Base-by-base conservation (phyloP, 75 land plant species). In the Sequoiadendron giganteum region DNA sequence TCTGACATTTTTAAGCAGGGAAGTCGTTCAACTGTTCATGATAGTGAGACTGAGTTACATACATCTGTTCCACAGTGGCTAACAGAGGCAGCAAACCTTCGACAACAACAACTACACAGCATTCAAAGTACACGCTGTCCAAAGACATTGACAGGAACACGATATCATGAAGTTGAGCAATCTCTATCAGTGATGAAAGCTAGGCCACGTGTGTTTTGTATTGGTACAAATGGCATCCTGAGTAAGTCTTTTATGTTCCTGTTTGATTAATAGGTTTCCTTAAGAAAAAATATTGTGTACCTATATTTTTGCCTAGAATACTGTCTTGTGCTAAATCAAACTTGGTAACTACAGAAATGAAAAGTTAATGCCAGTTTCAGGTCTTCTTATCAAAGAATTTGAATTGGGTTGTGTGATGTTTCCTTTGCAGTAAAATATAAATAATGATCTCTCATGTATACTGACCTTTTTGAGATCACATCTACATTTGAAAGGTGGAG, bases 401-500 rank as follows among this genome's bases (percentile, higher is more conserved):
- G 52, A 82, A 3, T 42, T 43, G 47, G 30, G 10, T 82, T 82
- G 4, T 47, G 30, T 9, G 52, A n/a, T 82, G 52, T 3, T 43
- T 82, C 45, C 30, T 49, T 45, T 82, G 84, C 84, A 82, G 84
- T 82, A 82, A 75, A 75, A 75, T 75, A 75, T 7, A 30, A 75
- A 75, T 25, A 82, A 82, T 82, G 84, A 48, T 82, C 32, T 47
- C 52, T 82, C 49, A 28, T 47, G 30, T 47, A 10, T 34, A 28
- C 42, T 82, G 84, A 82, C 84, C 48, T 82, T 82, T 11, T 47
- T 82, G 54, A 47, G 32, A 43, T 82, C 84, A 82, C 47, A 82
- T 82, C 84, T 13, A 36, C 70, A 86, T 91, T 14, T 83, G 87
- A 85, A 90, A 96, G 98, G 88, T 92, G 98, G 98, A 58, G 91